Conservation (phyloP, 257 asterid genomes). For the Solanum ahanhuiri region DNA sequence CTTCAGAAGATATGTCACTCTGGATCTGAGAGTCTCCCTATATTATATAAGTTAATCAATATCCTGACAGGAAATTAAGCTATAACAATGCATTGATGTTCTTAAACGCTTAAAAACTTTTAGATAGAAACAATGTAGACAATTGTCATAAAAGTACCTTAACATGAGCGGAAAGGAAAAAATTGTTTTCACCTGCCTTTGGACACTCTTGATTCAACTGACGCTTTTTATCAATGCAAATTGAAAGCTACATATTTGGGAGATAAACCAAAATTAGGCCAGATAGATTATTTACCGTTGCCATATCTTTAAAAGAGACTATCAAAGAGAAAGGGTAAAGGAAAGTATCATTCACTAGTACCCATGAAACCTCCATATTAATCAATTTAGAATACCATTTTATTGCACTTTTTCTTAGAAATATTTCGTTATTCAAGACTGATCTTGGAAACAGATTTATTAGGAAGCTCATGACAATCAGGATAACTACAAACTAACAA, state of each 20-base stretch:
- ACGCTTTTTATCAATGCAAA: slow-evolving; percentile 58
- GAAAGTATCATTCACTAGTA: neutral
- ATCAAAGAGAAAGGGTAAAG: neutral
- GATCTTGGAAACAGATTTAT: neutral
- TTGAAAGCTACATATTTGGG: slow-evolving; percentile 48
- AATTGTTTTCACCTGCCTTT: slow-evolving; percentile 18
- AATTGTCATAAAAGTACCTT: slow-evolving; percentile 17
- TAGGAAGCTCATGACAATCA: neutral
- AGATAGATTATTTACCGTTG: neutral
- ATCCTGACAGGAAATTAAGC: slow-evolving; percentile 4
- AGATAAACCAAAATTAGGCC: slow-evolving; percentile 1
- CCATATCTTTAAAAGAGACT: neutral
- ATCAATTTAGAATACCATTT: neutral
- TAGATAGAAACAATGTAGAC: slow-evolving; percentile 10
- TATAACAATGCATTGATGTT: neutral
- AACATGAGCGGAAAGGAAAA: slow-evolving; percentile 19
- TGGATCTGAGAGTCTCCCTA: slow-evolving; percentile 37
- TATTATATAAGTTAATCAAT: slow-evolving; percentile 5
- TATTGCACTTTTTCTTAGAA: neutral
- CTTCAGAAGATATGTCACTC: slow-evolving; percentile 27
- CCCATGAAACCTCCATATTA: neutral
- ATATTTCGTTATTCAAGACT: neutral
- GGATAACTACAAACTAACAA: neutral
- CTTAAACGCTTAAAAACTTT: neutral
- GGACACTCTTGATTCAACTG: slow-evolving; percentile 30